Conservation (phyloP, 2,329 filamentous ascomycete species). For the Aspergillus pseudoglaucus region DNA sequence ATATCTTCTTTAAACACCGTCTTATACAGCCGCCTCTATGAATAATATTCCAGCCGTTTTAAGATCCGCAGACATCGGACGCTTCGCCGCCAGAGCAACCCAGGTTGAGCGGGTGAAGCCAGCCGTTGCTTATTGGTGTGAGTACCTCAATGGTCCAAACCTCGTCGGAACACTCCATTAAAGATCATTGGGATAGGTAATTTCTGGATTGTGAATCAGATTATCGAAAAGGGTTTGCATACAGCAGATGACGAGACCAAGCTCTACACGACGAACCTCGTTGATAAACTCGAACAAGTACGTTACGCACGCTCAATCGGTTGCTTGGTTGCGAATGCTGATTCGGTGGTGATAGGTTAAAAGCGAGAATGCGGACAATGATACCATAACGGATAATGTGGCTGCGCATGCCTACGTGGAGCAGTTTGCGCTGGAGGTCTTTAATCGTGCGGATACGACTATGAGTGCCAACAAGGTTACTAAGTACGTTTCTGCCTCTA, state of each 20-base stretch:
- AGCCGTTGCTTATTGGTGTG: constrained; percentile 92
- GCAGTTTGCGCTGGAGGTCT: constrained; percentile 85
- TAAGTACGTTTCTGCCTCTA: constrained; percentile 45
- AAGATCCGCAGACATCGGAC: constrained; percentile 72
- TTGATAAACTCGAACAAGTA: constrained; percentile 85
- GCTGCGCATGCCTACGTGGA: constrained; percentile 89
- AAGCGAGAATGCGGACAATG: constrained; percentile 65
- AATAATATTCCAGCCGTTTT: constrained; percentile 63
- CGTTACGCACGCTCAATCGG: constrained; percentile 9
- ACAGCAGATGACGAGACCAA: constrained; percentile 69
- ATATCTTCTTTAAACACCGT: constrained; percentile 1
- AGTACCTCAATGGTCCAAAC: constrained; percentile 29
- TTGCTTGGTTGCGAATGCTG: neutral
- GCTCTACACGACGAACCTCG: constrained; percentile 71
- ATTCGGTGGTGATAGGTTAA: constrained; percentile 51
- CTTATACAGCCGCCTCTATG: constrained; percentile 48
- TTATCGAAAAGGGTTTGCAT: constrained; percentile 75
- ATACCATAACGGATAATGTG: constrained; percentile 76
- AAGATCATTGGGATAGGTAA: constrained; percentile 52
- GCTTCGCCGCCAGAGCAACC: constrained; percentile 73
- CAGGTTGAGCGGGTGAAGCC: constrained; percentile 83
- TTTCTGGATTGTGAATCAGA: constrained; percentile 89
- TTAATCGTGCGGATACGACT: constrained; percentile 74
- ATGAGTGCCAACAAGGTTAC: constrained; percentile 78
- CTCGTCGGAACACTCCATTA: neutral